phyloP scores from a whole-genome alignment of 306 rosid genomes.

The Casuarina glauca region DNA sequence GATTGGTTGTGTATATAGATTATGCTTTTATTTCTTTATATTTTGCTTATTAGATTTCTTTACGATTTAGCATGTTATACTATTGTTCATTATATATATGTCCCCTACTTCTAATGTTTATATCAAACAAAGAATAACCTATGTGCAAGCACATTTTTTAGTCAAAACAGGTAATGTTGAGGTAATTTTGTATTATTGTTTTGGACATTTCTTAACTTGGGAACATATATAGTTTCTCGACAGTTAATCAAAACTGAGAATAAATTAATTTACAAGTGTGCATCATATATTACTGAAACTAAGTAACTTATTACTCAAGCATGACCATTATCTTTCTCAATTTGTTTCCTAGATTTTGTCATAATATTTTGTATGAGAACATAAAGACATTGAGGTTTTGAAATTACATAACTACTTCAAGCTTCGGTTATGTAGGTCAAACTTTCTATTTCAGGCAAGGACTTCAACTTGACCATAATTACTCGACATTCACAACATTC shows the following conservation, averaged over 20 bases:
- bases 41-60: conserved; percentile 22
- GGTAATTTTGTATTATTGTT: neutral
- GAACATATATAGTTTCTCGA: conserved; percentile 26
- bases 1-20: neutral
- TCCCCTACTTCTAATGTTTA: conserved; percentile 25
- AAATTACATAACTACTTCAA: conserved; percentile 31
- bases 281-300: too few relatives aligned
- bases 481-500: conserved; percentile 94
- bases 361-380: conserved; percentile 10
- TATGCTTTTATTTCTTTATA: neutral
- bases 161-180: conserved; percentile 17
- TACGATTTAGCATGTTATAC: neutral
- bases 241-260: conserved; percentile 19
- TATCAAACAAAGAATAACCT: conserved; percentile 24
- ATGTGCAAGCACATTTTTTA: neutral
- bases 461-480: conserved; percentile 71
- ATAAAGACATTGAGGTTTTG: conserved; percentile 8
- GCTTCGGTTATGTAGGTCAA: conserved; percentile 54
- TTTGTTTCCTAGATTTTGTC: conserved; percentile 7
- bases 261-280: neutral
- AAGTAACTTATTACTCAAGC: neutral
- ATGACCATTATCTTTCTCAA: conserved; percentile 17
- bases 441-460: conserved; percentile 62
- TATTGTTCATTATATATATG: conserved; percentile 1
- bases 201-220: neutral